Conservation (phyloP, 345 rosid species). For the Aquilaria sinensis region DNA sequence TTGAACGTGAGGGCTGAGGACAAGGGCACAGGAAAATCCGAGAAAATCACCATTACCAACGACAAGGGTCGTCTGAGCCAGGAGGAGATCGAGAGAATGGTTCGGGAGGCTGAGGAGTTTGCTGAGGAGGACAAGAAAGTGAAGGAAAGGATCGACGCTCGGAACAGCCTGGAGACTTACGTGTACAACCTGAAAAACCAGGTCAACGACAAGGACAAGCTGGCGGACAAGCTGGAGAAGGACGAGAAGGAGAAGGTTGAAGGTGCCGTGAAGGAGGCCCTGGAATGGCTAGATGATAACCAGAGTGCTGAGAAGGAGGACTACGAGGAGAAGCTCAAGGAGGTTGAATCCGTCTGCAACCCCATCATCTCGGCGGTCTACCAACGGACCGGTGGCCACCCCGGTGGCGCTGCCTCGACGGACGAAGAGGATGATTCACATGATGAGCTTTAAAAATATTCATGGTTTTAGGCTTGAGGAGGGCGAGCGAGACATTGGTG, state of each 20-base stretch:
- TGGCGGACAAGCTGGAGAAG: slow-evolving; percentile 83
- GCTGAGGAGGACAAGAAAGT: slow-evolving; percentile 97
- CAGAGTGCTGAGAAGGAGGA: slow-evolving; percentile 84
- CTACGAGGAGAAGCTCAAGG: slow-evolving; percentile 94
- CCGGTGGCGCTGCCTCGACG: slow-evolving; percentile 36
- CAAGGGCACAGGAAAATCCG: slow-evolving; percentile 80
- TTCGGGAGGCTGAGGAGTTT: slow-evolving; percentile 87
- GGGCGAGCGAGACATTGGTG: not conserved
- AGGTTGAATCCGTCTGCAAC: slow-evolving; percentile 91
- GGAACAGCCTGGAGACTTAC: slow-evolving; percentile 84
- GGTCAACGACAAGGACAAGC: slow-evolving; percentile 84
- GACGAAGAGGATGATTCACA: slow-evolving; percentile 50
- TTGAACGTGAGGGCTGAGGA: slow-evolving; percentile 91
- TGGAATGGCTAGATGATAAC: slow-evolving; percentile 93
- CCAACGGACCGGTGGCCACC: slow-evolving; percentile 80
- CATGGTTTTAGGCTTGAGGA: slow-evolving; percentile 11
- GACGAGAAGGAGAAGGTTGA: slow-evolving; percentile 95
- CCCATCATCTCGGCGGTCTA: slow-evolving; percentile 85
- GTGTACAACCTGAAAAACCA: slow-evolving; percentile 97
- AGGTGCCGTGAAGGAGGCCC: slow-evolving; percentile 79
- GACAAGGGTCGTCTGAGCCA: slow-evolving; percentile 95
- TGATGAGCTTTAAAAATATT: slow-evolving; percentile 47
- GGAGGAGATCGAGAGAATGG: slow-evolving; percentile 96
- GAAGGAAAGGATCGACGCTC: slow-evolving; percentile 87
- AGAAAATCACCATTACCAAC: slow-evolving; percentile 93